Conservation (phyloP, 257 asterid species). For the Gentiana macrophylla region DNA sequence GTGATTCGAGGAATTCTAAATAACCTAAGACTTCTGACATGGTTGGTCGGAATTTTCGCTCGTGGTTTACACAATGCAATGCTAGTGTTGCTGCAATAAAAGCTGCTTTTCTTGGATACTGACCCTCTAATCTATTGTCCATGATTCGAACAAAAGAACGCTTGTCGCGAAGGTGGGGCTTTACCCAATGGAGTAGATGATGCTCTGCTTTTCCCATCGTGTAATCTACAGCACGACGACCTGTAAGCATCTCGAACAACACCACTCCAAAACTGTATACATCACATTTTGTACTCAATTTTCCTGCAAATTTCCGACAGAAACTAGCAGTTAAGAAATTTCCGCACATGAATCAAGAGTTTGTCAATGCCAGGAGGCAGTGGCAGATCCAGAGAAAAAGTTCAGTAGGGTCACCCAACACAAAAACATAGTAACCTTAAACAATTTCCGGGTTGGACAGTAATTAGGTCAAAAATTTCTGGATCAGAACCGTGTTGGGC, state of each 20-base stretch:
- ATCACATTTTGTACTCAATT: conserved; percentile 24
- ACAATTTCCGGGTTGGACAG: too few species aligned
- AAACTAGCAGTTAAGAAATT: too few species aligned
- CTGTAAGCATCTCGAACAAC: conserved; percentile 29
- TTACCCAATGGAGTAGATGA: conserved; percentile 25
- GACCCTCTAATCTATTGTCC: conserved; percentile 30
- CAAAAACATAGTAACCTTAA: too few species aligned
- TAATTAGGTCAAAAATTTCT: too few species aligned
- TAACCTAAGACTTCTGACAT: conserved; percentile 23
- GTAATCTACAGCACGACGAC: conserved; percentile 23
- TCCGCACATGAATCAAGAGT: too few species aligned
- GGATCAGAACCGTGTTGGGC: too few species aligned
- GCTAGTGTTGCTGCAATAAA: conserved; percentile 24
- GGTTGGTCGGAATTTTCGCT: conserved; percentile 20
- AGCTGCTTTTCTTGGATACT: conserved; percentile 27
- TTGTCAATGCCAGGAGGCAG: too few species aligned
- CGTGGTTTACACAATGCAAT: conserved; percentile 21
- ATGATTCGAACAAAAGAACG: conserved; percentile 19
- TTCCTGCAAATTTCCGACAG: conserved; percentile 8
- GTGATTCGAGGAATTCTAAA: conserved; percentile 20
- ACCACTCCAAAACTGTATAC: conserved; percentile 37
- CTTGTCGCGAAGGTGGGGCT: conserved; percentile 22
- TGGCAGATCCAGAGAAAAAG: too few species aligned
- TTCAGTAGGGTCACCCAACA: too few species aligned
- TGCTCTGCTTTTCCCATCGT: conserved; percentile 13